These are phyloP conservation scores for Ilyonectria robusta DNA, from an alignment of 2,329 filamentous ascomycete species.

Conservation along the genomic window DNA sequence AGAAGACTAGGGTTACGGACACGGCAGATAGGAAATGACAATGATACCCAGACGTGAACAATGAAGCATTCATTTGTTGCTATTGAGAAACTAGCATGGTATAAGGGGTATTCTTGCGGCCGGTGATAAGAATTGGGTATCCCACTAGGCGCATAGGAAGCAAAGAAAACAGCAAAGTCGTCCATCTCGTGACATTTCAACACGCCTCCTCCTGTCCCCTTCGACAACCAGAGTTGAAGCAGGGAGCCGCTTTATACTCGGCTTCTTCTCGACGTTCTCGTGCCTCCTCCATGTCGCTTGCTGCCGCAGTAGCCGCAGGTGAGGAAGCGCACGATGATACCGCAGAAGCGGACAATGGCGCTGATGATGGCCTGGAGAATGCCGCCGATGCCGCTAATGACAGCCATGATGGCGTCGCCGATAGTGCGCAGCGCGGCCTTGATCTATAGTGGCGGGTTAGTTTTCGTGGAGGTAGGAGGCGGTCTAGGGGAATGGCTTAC, in stretches of 20 bases:
- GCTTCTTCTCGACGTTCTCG: slow-evolving; percentile 39
- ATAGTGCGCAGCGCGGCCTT: slow-evolving; percentile 73
- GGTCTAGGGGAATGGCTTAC: slow-evolving; percentile 67
- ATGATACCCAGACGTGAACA: slow-evolving; percentile 27
- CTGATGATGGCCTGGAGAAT: slow-evolving; percentile 77
- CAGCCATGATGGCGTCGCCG: slow-evolving; percentile 76
- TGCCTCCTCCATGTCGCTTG: slow-evolving; percentile 28
- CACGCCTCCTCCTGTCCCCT: slow-evolving; percentile 1
- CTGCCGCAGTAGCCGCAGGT: slow-evolving; percentile 64
- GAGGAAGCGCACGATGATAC: slow-evolving; percentile 77
- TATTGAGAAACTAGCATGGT: slow-evolving; percentile 12
- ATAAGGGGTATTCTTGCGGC: slow-evolving; percentile 18
- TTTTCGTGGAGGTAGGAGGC: not conserved
- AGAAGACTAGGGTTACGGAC: slow-evolving; percentile 48
- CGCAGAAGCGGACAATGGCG: slow-evolving; percentile 75
- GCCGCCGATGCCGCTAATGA: slow-evolving; percentile 76
- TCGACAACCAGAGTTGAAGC: slow-evolving; percentile 16
- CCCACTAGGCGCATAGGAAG: slow-evolving; percentile 38
- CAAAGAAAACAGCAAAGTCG: slow-evolving; percentile 33
- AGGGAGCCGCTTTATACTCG: slow-evolving; percentile 36
- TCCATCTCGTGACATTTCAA: slow-evolving; percentile 30
- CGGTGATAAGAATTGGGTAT: slow-evolving; percentile 45
- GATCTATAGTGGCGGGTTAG: slow-evolving; percentile 61
- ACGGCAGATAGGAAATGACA: slow-evolving; percentile 5
- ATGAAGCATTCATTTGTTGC: slow-evolving; percentile 13